Evolutionary conservation across 1,139 yeast species (phyloP), one percentile per base, ranked within the genome.

Genomic region (Kodamaea plutei): DNA sequence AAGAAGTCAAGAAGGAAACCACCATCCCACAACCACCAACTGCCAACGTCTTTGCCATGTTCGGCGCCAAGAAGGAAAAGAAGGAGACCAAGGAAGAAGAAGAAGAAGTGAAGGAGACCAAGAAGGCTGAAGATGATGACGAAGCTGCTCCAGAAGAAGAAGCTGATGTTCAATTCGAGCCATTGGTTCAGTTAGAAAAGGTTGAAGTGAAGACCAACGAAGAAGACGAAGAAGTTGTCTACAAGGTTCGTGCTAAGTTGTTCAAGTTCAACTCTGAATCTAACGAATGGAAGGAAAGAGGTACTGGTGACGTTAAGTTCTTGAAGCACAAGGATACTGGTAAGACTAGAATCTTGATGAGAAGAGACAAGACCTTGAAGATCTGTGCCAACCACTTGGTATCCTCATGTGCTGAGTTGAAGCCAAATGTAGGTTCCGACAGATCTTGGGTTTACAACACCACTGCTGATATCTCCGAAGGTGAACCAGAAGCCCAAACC

Each of bases 241-340:
- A 69, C 69, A 91, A 91, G 58, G 88, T 81, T 34, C 74, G 98
- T 58, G 97, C 99, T 48, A 93, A 91, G 67, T 73, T 91, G 56
- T 91, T 91, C 73, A 82, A 88, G 64, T 91, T 82, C 70, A 84
- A 82, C 54, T 72, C 71, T 39, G 88, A 82, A 42, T 57, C 80
- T 37, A 84, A 85, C 55, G 98, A 91, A 67, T 91, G 99, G 98
- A 91, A 93, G 64, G 99, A 93, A 72, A 84, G 98, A 71, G 98
- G 98, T 48, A 88, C 96, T 26, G 99, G 98, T 51, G 98, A 91
- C 56, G 96, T 89, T 51, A 87, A 89, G 66, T 87, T 91, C 63
- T 77, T 91, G 58, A 76, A 91, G 69, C 96, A 89, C 69, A 87
- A 85, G 64, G 67, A 67, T 40, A 68, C 87, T 36, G 73, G 76